Conservation (phyloP, 805 yeast species). For the Nakazawaea wyomingensis region DNA sequence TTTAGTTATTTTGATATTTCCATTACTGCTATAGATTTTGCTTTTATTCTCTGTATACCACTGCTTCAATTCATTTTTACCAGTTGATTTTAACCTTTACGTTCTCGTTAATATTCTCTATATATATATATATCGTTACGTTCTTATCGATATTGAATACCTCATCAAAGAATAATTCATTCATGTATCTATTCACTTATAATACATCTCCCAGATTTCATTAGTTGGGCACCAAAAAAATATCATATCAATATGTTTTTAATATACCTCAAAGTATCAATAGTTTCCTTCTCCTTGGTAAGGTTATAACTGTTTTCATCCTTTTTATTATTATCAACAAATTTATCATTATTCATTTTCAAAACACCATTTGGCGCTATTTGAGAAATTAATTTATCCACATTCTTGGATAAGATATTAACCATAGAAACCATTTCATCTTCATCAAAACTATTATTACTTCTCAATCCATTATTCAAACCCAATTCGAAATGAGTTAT, state of each 20-base stretch:
- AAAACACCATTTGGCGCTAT: slow-evolving; percentile 8
- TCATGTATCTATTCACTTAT: too few relatives aligned
- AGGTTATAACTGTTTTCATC: neutral
- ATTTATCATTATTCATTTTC: neutral
- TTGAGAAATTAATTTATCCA: neutral
- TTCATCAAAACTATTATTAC: neutral
- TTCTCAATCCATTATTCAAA: neutral
- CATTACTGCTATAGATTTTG: too few relatives aligned
- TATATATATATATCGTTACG: too few relatives aligned
- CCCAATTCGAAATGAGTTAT: neutral
- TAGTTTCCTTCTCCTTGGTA: neutral
- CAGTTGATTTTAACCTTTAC: too few relatives aligned
- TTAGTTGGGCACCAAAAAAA: too few relatives aligned
- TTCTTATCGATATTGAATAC: too few relatives aligned
- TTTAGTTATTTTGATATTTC: too few relatives aligned
- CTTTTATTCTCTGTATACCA: too few relatives aligned
- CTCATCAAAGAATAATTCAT: too few relatives aligned
- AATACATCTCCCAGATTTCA: too few relatives aligned
- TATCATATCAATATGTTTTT: neutral
- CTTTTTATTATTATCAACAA: neutral
- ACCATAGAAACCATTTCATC: neutral
- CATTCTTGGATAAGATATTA: slow-evolving; percentile 8
- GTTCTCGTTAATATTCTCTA: too few relatives aligned
- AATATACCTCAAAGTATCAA: neutral
- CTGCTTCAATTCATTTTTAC: too few relatives aligned